These are phyloP conservation scores for Fusarium sp. DNA, from an alignment of 2,329 filamentous ascomycete species.

Conservation along the genomic window DNA sequence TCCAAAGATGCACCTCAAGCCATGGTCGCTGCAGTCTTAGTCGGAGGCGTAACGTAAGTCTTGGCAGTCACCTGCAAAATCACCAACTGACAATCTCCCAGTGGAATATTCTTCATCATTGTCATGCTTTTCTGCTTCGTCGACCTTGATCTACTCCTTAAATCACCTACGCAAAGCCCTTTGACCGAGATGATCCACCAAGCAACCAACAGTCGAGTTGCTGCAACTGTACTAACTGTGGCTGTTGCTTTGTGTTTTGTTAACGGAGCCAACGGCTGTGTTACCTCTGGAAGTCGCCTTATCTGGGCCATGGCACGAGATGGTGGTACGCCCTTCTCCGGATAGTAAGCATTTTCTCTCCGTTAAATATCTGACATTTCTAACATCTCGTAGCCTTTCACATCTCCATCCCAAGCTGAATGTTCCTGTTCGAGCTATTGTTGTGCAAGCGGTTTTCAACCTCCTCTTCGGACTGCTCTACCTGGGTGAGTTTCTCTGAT, in stretches of 20 bases:
- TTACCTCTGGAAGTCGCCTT: constrained; percentile 57
- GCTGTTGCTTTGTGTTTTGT: constrained; percentile 57
- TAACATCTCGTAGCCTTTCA: constrained; percentile 40
- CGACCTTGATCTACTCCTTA: constrained; percentile 50
- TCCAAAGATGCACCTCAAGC: constrained; percentile 54
- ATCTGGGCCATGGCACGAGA: constrained; percentile 60
- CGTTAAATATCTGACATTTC: fast-evolving
- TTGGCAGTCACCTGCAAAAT: neutral
- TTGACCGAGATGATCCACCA: constrained; percentile 59
- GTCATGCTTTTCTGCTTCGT: constrained; percentile 57
- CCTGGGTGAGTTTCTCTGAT: constrained; percentile 28
- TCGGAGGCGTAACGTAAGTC: constrained; percentile 55
- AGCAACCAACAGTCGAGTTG: constrained; percentile 53
- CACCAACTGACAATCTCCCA: constrained; percentile 7
- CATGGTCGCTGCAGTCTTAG: constrained; percentile 52
- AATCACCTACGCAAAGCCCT: constrained; percentile 55
- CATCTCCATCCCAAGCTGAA: constrained; percentile 52
- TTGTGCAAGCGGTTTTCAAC: constrained; percentile 56
- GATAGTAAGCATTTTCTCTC: constrained; percentile 15
- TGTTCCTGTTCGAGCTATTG: constrained; percentile 55
- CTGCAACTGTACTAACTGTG: constrained; percentile 54
- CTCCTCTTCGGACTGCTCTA: constrained; percentile 59
- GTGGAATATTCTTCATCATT: constrained; percentile 53
- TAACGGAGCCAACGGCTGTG: constrained; percentile 57
- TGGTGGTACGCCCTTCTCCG: constrained; percentile 50